Evolutionary conservation across 495 filamentous ascomycete genomes (phyloP).

Genomic region (Penicillium arizonense): DNA sequence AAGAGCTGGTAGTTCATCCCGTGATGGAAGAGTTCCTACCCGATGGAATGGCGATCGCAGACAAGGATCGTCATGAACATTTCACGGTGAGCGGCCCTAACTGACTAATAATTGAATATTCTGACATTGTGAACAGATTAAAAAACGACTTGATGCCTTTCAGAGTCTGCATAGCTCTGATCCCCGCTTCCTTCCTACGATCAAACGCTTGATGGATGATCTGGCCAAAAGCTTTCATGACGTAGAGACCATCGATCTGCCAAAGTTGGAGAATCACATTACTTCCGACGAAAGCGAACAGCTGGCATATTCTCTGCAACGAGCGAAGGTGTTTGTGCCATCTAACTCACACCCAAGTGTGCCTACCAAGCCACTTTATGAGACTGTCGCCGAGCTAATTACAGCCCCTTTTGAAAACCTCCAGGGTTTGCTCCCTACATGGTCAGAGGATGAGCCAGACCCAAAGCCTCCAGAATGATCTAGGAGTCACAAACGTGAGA

Average conservation of each 20-base stretch:
- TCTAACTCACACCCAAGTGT: conserved; percentile 52
- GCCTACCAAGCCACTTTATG: conserved; percentile 26
- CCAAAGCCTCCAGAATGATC: not conserved
- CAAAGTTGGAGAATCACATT: conserved; percentile 48
- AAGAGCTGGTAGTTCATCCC: conserved; percentile 69
- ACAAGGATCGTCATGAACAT: conserved; percentile 58
- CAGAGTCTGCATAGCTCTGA: conserved; percentile 49
- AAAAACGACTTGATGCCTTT: conserved; percentile 58
- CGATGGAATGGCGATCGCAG: conserved; percentile 48
- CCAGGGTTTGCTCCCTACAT: conserved; percentile 31
- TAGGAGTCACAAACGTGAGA: not conserved
- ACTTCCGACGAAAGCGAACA: conserved; percentile 33
- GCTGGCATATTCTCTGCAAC: conserved; percentile 52
- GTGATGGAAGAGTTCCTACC: conserved; percentile 58
- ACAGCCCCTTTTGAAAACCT: conserved; percentile 34
- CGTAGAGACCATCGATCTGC: conserved; percentile 57
- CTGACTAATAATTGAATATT: not conserved
- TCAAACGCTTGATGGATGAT: conserved; percentile 51
- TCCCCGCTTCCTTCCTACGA: conserved; percentile 47
- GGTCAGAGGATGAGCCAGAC: conserved; percentile 19
- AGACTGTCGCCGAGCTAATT: conserved; percentile 26
- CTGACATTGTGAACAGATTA: conserved; percentile 47
- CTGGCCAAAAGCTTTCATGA: conserved; percentile 56
- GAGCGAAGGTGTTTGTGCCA: conserved; percentile 62
- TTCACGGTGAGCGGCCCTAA: conserved; percentile 36